Base-by-base conservation (phyloP, 139 green algal species). In the Chlorokybus atmophyticus region DNA sequence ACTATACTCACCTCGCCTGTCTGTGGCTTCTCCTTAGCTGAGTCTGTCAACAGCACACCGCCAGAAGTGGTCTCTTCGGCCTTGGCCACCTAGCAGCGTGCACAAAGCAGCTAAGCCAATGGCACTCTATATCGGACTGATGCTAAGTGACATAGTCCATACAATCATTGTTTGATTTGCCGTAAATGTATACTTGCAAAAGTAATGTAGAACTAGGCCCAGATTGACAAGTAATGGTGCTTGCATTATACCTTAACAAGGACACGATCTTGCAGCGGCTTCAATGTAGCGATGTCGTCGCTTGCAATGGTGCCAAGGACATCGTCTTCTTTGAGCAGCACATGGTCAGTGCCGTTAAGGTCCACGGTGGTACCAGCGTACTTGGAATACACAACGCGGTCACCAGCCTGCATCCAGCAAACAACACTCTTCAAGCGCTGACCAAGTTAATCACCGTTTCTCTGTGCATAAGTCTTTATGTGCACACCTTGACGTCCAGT, bases 321-420 rank as follows among this genome's bases (percentile, higher is more conserved):
- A 30, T 74, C 67, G 48, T 74, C 68, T 35, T 67, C 59, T 55
- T 71, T 97, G 19, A 97, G 77, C 44, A 97, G 63, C 26, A 97
- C 74, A 50, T 87, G 76, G 35, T 82, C 71, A 2, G 55, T 64
- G 38, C 71, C 83, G 10, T 73, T 49, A n/a, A 95, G 30, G 29
- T 85, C 75, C 19, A 97, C 38, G 62, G 95, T 83, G 25, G 87
- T 95, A 53, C 89, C 89, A 8, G 89, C 87, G 54, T 82, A 97
- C 81, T 96, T 93, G 29, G 77, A 86, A 75, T 95, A 96, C 24
- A 95, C 76, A 23, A 97, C 84, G 6, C 75, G 81, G 65, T 93
- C 86, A n/a, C 85, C 86, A 5, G 30, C 56, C 51, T 58, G 51
- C 7, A 39, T 28, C n/a, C 52, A 47, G 19, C 39, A 47, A 19